Percentiles rank a stretch among this genome's conserved stretches.
Evolutionary conservation across 2,329 filamentous ascomycete species (phyloP).

Genomic region (Scorias spongiosa): DNA sequence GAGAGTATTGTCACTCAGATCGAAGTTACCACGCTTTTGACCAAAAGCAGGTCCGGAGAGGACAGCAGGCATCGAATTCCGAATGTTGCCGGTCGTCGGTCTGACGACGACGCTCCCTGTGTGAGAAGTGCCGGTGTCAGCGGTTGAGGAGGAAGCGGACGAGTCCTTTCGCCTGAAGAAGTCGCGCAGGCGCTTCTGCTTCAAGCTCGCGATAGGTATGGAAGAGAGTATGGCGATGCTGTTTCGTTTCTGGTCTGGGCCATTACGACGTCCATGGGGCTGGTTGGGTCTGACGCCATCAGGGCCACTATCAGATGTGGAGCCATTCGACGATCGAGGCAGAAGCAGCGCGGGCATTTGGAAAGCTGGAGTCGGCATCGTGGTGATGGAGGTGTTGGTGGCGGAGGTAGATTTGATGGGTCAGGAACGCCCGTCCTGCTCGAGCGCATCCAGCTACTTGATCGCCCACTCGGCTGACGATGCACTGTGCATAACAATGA

Average conservation of each 20-base stretch:
- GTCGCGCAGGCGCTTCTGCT: background rate
- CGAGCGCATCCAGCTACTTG: too few species aligned
- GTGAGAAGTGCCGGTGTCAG: background rate
- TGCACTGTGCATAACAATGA: too few species aligned
- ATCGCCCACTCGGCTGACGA: too few species aligned
- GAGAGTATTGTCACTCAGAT: background rate
- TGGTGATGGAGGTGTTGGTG: too few species aligned
- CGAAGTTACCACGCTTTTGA: background rate
- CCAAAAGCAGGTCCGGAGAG: background rate
- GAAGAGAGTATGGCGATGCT: too few species aligned
- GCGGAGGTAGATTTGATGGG: too few species aligned
- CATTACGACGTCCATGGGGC: background rate
- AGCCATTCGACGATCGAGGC: background rate
- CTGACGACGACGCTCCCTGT: background rate
- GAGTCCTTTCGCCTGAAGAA: background rate
- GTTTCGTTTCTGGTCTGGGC: too few species aligned
- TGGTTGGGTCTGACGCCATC: background rate
- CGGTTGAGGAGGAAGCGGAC: background rate
- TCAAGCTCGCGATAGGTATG: background rate
- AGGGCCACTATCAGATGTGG: background rate
- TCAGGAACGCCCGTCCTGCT: too few species aligned
- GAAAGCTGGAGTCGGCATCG: background rate
- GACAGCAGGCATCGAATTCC: background rate
- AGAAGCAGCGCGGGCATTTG: background rate
- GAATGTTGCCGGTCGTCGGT: background rate